phyloP scores from a whole-genome alignment of 176 grass and related monocot species.

The Thalia dealbata region DNA sequence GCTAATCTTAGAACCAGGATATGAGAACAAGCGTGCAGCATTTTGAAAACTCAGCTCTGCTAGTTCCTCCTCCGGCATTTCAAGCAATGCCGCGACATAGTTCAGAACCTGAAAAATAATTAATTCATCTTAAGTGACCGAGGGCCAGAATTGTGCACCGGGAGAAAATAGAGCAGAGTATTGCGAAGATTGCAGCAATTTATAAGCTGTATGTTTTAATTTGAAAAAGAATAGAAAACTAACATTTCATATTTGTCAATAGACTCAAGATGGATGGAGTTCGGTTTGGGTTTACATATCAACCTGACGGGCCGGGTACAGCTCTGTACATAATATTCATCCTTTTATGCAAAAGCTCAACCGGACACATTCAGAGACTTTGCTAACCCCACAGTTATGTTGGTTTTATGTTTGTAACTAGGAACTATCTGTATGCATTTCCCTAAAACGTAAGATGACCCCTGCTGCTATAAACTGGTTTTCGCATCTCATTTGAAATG shows the following conservation, averaged over 20 bases:
- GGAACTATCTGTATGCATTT: too few species aligned
- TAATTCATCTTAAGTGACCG: neutral
- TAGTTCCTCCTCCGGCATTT: slow-evolving; percentile 59
- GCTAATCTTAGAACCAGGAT: slow-evolving; percentile 67
- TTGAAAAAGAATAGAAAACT: neutral
- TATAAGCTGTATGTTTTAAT: neutral
- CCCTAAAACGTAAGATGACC: too few species aligned
- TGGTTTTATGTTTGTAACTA: too few species aligned
- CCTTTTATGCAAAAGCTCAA: too few species aligned
- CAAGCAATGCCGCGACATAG: slow-evolving; percentile 55
- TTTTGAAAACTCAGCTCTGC: slow-evolving; percentile 67
- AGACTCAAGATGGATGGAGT: too few species aligned
- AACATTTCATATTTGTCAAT: too few species aligned
- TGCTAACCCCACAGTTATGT: too few species aligned
- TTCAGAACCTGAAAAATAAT: slow-evolving; percentile 45
- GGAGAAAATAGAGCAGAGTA: neutral
- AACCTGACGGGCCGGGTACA: neutral
- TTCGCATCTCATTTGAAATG: too few species aligned
- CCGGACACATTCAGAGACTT: too few species aligned
- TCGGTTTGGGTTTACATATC: neutral
- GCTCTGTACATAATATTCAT: neutral
- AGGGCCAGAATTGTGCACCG: neutral
- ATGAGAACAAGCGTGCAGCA: slow-evolving; percentile 62
- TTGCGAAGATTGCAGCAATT: too few species aligned
- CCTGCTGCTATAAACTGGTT: too few species aligned